Evolutionary conservation across 75 land plant genomes (phyloP), one percentile per base, ranked within the genome.

Genomic region (Azolla pinnata): DNA sequence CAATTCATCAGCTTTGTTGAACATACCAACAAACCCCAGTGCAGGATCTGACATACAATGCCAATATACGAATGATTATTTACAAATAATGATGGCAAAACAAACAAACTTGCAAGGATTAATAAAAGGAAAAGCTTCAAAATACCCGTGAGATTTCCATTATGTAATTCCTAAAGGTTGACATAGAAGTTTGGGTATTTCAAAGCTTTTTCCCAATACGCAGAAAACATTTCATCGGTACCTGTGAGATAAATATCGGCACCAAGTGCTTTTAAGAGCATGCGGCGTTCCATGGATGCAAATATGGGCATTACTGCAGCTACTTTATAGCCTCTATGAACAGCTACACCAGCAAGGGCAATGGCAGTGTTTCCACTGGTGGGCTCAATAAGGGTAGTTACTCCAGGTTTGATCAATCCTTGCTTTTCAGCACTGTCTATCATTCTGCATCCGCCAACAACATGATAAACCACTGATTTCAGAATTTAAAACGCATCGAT

Each of bases 391-490:
- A 46, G 49, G 10, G 49, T 46, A 23, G 10, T 46, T 23, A 46
- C 42, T 23, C 97, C 86, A 26, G 93, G 97, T 29, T 59, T 67
- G 29, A 91, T 91, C n/a, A 83, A 26, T n/a, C 76, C 75, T 34
- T 78, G 81, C 61, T 72, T 76, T 68, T 91, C 97, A 7, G 97
- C 97, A 80, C 84, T 93, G 29, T 68, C 71, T 29, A 91, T 65
- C 97, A 91, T 91, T 9, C 78, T 67, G 1, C 47, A 28, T 28
- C 87, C 91, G 0, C 17, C 5, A n/a, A n/a, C n/a, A n/a, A 8
- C 18, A n/a, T 7, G 23, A 18, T 7, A 7, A 5, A 18, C 23
- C 23, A n/a, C 16, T 42, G 44, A 42, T 17, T 42, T 10, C 10
- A 42, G 44, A 42, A 42, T 17, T 42, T 42, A 10, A n/a, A n/a